A percentile compares a stretch with the other conserved stretches of the same genome.
phyloP scores from a whole-genome alignment of 2,329 filamentous ascomycete genomes.

The Sarocladiaceae sp. region DNA sequence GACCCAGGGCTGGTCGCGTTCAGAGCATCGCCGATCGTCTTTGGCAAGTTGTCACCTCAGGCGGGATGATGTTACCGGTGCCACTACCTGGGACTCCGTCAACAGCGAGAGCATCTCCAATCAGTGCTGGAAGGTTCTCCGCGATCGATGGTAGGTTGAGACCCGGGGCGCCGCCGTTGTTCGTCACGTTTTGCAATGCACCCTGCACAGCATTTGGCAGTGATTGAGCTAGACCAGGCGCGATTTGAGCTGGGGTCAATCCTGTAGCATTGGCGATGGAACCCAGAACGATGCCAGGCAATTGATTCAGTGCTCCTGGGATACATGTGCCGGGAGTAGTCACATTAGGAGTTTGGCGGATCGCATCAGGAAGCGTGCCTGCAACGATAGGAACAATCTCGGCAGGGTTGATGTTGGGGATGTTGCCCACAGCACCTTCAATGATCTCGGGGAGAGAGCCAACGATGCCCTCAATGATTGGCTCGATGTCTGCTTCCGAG shows the following conservation, averaged over 20 bases:
- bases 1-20: not conserved
- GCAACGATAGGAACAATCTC: constrained; percentile 5
- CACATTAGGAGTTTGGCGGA: constrained; percentile 2
- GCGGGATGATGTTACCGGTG: constrained; percentile 1
- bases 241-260: not conserved
- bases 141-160: not conserved
- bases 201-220: not conserved
- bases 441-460: not conserved
- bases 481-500: not conserved
- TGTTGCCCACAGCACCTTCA: not conserved
- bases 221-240: not conserved
- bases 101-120: constrained; percentile 1
- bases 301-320: not conserved
- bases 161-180: not conserved
- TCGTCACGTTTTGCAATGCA: not conserved
- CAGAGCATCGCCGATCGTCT: not conserved
- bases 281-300: not conserved
- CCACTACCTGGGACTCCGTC: not conserved
- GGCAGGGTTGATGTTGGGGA: not conserved
- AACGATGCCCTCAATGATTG: constrained; percentile 4
- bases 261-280: not conserved
- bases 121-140: not conserved
- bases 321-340: not conserved
- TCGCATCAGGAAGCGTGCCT: not conserved
- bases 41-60: not conserved